Percentiles rank a stretch among this genome's conserved stretches.
phyloP scores from a whole-genome alignment of 2,329 filamentous ascomycete genomes.

The Leptographium wingfieldii region DNA sequence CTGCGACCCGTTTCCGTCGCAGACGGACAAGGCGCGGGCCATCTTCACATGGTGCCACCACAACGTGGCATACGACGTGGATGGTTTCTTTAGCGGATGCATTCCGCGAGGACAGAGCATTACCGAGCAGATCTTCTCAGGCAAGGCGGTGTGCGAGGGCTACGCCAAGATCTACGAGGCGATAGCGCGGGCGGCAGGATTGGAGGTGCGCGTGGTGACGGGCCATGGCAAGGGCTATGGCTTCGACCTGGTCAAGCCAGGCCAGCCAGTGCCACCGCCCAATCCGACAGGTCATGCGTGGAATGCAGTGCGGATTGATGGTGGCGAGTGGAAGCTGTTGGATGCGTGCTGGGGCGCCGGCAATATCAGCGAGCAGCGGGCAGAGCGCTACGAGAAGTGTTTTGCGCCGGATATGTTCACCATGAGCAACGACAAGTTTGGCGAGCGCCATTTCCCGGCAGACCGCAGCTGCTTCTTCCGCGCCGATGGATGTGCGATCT shows the following conservation, averaged over 20 bases:
- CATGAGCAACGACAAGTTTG: conserved; percentile 65
- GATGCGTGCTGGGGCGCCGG: conserved; percentile 93
- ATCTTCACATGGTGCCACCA: conserved; percentile 95
- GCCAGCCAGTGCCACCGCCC: conserved; percentile 51
- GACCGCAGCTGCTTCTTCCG: conserved; percentile 61
- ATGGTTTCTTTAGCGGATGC: conserved; percentile 62
- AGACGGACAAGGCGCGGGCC: conserved; percentile 80
- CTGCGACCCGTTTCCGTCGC: conserved; percentile 65
- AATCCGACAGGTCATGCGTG: conserved; percentile 64
- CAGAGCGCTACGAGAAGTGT: conserved; percentile 47
- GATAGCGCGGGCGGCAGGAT: conserved; percentile 64
- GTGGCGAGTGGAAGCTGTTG: conserved; percentile 79
- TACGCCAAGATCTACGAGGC: conserved; percentile 75
- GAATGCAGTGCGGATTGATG: conserved; percentile 84
- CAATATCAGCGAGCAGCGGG: conserved; percentile 39
- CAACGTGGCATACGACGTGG: conserved; percentile 76
- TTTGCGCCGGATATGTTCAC: conserved; percentile 55
- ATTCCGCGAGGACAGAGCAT: conserved; percentile 52
- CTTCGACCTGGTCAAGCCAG: conserved; percentile 48
- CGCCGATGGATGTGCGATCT: conserved; percentile 51
- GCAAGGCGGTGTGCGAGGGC: conserved; percentile 81
- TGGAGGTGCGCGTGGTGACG: conserved; percentile 57
- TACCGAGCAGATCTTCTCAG: conserved; percentile 59
- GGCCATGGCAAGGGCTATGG: conserved; percentile 85
- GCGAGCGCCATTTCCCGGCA: conserved; percentile 63